Percentiles rank a stretch among this genome's conserved stretches.
Conservation (phyloP, 768 basidiomycete species). For the Auricularia sp. region DNA sequence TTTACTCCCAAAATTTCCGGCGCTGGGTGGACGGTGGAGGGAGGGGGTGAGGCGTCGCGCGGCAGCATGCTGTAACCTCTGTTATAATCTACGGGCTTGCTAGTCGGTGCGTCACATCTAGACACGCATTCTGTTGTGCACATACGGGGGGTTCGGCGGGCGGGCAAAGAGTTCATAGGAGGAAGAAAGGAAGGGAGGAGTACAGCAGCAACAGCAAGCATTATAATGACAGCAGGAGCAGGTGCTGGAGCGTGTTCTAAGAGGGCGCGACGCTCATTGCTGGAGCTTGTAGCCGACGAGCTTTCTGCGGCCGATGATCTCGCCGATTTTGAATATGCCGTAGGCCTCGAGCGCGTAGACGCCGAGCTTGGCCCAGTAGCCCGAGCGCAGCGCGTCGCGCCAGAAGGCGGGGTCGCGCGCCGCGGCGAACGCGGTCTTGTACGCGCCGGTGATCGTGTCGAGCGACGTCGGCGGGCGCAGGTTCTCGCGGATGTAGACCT, state of each 20-base stretch:
- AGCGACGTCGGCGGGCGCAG: slow-evolving; percentile 57
- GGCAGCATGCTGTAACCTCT: neutral
- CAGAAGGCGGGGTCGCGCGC: slow-evolving; percentile 50
- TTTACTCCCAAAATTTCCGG: neutral
- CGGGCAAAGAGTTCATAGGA: neutral
- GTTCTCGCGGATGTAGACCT: slow-evolving; percentile 59
- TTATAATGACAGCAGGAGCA: neutral
- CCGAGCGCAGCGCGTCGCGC: slow-evolving; percentile 46
- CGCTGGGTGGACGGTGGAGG: no score
- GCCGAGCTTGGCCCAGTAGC: slow-evolving; percentile 57
- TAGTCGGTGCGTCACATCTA: neutral
- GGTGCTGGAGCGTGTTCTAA: neutral
- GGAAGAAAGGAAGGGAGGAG: neutral
- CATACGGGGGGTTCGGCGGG: neutral
- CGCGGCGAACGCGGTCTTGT: slow-evolving; percentile 54
- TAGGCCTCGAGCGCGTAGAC: slow-evolving; percentile 81
- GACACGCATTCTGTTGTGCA: neutral
- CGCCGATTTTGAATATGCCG: slow-evolving; percentile 85
- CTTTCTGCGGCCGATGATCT: slow-evolving; percentile 74
- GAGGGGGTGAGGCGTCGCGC: neutral
- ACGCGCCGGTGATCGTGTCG: slow-evolving; percentile 43
- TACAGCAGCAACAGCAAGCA: neutral
- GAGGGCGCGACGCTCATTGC: slow-evolving; percentile 3
- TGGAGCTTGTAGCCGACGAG: slow-evolving; percentile 65
- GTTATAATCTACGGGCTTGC: neutral